These are phyloP conservation scores for Rhizopogon vesiculosus DNA, from an alignment of 768 basidiomycete genomes.

Conservation along the genomic window DNA sequence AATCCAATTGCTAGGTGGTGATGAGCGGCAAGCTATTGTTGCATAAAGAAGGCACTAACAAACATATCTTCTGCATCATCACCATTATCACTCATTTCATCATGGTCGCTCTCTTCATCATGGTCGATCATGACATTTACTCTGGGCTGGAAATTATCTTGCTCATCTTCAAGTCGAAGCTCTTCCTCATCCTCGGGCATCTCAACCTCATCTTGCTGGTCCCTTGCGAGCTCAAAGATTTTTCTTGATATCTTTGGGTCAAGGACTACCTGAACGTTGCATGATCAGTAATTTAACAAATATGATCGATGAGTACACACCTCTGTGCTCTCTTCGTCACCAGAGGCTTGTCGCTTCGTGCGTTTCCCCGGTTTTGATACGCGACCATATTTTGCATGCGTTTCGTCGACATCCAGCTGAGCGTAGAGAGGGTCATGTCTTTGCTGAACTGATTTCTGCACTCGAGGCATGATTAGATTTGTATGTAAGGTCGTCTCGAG, in stretches of 20 bases:
- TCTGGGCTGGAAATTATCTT: conserved; percentile 19
- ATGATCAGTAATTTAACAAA: conserved; percentile 1
- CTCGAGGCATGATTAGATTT: conserved; percentile 56
- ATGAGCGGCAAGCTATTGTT: conserved; percentile 3
- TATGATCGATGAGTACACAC: conserved; percentile 30
- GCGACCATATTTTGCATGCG: conserved; percentile 72
- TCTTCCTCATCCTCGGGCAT: conserved; percentile 52
- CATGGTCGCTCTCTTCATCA: conserved; percentile 32
- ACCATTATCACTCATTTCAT: conserved; percentile 36
- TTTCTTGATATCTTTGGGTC: conserved; percentile 80
- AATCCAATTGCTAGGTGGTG: conserved; percentile 74
- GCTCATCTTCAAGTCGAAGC: conserved; percentile 33
- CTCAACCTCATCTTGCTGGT: conserved; percentile 89
- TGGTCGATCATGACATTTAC: conserved; percentile 46
- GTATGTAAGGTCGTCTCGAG: conserved; percentile 5
- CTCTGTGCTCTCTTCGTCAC: conserved; percentile 56
- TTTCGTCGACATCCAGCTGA: conserved; percentile 79
- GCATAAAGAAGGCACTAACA: conserved; percentile 33
- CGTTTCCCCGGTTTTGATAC: conserved; percentile 74
- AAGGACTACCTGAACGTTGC: conserved; percentile 49
- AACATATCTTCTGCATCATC: conserved; percentile 64
- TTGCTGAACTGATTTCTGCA: conserved; percentile 48
- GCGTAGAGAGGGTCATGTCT: conserved; percentile 86
- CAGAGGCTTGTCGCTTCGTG: conserved; percentile 46
- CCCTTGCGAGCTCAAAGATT: conserved; percentile 88